phyloP scores from a whole-genome alignment of 768 basidiomycete genomes.

The Lentinus tigrinus region DNA sequence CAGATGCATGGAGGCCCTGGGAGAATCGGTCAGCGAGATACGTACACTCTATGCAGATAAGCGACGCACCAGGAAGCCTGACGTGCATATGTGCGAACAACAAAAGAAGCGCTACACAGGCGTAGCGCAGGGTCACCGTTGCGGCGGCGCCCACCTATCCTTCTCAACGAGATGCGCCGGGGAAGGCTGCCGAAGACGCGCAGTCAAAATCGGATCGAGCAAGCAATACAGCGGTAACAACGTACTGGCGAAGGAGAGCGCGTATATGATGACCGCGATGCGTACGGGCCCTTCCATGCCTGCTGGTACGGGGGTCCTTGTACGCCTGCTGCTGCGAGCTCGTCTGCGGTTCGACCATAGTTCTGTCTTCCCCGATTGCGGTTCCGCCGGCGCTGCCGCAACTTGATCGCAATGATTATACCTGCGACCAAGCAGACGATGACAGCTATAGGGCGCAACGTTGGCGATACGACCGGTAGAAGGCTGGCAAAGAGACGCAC shows the following conservation, averaged over 20 bases:
- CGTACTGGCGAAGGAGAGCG: slow-evolving; percentile 13
- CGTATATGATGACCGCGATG: slow-evolving; percentile 1
- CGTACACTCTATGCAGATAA: not conserved
- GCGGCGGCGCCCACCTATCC: slow-evolving; percentile 1
- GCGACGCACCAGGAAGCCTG: not conserved
- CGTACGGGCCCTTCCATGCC: slow-evolving; percentile 11
- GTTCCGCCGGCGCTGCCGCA: slow-evolving; percentile 11
- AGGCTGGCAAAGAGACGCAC: slow-evolving; percentile 13
- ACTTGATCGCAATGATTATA: slow-evolving; percentile 7
- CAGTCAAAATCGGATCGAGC: not conserved
- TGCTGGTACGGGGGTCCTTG: not conserved
- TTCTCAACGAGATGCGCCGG: slow-evolving; percentile 11
- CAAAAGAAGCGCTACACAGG: not conserved
- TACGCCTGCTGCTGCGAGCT: not conserved
- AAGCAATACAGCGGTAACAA: not conserved
- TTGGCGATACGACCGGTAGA: not conserved
- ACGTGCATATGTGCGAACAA: not conserved
- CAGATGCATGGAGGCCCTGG: too few relatives aligned
- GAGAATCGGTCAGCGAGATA: too few relatives aligned
- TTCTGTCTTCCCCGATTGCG: not conserved
- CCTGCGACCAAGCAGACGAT: slow-evolving; percentile 7
- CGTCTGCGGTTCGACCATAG: not conserved
- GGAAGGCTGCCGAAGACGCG: not conserved
- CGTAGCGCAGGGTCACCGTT: slow-evolving; percentile 4
- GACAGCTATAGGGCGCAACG: slow-evolving; percentile 3